Evolutionary conservation across 805 yeast species (phyloP).

Genomic region (Metschnikowia gelsemii): DNA sequence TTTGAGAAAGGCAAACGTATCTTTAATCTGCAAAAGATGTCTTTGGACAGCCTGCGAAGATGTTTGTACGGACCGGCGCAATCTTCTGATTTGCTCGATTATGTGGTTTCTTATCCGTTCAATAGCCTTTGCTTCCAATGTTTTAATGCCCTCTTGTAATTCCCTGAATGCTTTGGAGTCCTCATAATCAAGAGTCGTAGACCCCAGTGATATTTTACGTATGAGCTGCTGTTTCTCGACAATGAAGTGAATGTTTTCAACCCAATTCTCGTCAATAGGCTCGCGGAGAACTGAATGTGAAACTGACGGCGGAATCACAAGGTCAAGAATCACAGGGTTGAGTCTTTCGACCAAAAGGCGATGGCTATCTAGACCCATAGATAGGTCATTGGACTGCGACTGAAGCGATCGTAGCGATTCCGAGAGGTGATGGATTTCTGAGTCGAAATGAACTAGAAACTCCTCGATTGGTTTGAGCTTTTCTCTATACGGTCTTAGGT

Average conservation of each 20-base stretch:
- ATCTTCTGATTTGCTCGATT: conserved; percentile 59
- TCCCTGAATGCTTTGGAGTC: conserved; percentile 29
- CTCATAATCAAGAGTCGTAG: conserved; percentile 17
- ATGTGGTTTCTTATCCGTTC: conserved; percentile 76
- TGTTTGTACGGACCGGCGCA: conserved; percentile 55
- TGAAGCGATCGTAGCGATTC: conserved; percentile 34
- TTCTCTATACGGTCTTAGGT: conserved; percentile 14
- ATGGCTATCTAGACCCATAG: conserved; percentile 30
- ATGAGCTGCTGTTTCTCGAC: conserved; percentile 60
- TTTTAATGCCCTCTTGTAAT: conserved; percentile 40
- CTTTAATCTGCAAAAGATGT: conserved; percentile 60
- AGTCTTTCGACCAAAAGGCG: conserved; percentile 41
- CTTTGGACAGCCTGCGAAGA: conserved; percentile 77
- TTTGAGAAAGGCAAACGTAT: conserved; percentile 56
- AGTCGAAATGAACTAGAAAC: conserved; percentile 56
- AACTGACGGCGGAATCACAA: conserved; percentile 72
- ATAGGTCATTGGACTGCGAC: conserved; percentile 32
- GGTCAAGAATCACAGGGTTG: conserved; percentile 73
- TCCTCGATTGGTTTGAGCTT: conserved; percentile 51
- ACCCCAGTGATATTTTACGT: conserved; percentile 18
- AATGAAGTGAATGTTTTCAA: conserved; percentile 58
- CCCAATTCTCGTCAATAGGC: conserved; percentile 60
- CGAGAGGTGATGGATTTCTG: conserved; percentile 41
- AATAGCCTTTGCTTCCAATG: conserved; percentile 59
- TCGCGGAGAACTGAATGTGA: conserved; percentile 58